Base-by-base conservation (phyloP, 2,329 filamentous ascomycete genomes). In the Aspergillus unguis region DNA sequence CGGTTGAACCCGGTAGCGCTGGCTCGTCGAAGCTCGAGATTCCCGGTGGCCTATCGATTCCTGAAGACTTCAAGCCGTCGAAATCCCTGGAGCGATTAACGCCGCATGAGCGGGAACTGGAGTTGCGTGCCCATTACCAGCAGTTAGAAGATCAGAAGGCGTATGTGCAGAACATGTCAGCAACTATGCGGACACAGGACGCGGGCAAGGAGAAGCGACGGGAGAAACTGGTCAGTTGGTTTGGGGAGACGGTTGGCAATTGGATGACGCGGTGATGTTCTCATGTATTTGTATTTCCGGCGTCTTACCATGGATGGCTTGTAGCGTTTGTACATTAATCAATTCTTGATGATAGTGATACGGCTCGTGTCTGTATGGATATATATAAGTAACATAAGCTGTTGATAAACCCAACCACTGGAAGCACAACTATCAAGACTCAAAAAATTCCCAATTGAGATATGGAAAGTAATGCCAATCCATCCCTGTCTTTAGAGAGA, bases 41-140 rank as follows among this genome's bases (percentile, higher is more conserved):
- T 50, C 65, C 73, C 44, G 69, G 71, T 32, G 70, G 66, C 27
- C 64, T 70, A 50, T 36, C 63, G 28, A 58, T 74, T 32, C 72
- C 71, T 2, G 55, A 56, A 11, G 70, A 66, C 2, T 64, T 70
- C 44, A 72, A 66, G 44, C 65, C 70, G 11, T 65, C 65, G 11
- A 74, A 72, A 50, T 65, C 70, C 2, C 56, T 76, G 44, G 64
- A 72, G 8, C 63, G 75, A 28, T 65, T 77, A 50, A 73, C 71
- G 3, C 75, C 75, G 3, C 75, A 77, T 52, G 74, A 77, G 54
- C 67, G 74, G 43, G 75, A 77, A 50, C 53, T 77, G 52, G 74
- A 75, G 49, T 69, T 75, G 28, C 66, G 68, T 46, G 63, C 69
- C 9, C 64, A 72, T 48, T 66, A 71, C 51, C 66, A 72, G 38